Evolutionary conservation across 2,329 filamentous ascomycete species (phyloP).

Genomic region (Cercospora sesami): DNA sequence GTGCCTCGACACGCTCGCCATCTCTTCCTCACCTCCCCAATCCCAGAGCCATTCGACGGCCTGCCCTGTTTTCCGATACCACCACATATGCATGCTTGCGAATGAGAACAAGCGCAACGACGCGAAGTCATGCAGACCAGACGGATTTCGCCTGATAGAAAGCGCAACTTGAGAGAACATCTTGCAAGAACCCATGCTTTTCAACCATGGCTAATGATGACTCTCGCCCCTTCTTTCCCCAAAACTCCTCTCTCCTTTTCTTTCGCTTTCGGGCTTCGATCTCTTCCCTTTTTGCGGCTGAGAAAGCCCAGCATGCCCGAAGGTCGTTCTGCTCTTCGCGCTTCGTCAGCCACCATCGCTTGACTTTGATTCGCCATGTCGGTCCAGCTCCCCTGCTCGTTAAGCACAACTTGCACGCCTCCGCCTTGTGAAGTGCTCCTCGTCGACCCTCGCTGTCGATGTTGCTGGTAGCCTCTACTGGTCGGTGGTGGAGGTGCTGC

Average conservation of each 20-base stretch:
- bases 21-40: neutral
- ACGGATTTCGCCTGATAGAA: neutral
- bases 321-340: slow-evolving; percentile 50
- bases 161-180: neutral
- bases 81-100: neutral
- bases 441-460: slow-evolving; percentile 60
- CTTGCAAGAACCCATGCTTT: neutral
- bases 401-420: slow-evolving; percentile 86
- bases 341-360: slow-evolving; percentile 61
- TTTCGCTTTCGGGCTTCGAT: slow-evolving; percentile 89
- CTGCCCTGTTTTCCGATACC: neutral
- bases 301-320: slow-evolving; percentile 89
- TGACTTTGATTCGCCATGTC: slow-evolving; percentile 83
- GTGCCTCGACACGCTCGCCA: neutral
- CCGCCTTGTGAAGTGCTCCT: slow-evolving; percentile 75
- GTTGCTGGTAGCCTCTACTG: slow-evolving; percentile 9
- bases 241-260: slow-evolving; percentile 76
- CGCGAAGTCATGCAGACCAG: neutral
- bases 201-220: slow-evolving; percentile 43
- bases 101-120: neutral
- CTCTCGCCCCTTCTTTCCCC: slow-evolving; percentile 87
- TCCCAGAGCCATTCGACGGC: neutral
- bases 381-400: slow-evolving; percentile 87
- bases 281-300: slow-evolving; percentile 82
- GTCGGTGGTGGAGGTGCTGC: slow-evolving; percentile 22